Percentiles rank a stretch among this genome's conserved stretches.
These are phyloP conservation scores for Trypanosoma theileri DNA, from an alignment of 208 protist genomes.

Conservation along the genomic window DNA sequence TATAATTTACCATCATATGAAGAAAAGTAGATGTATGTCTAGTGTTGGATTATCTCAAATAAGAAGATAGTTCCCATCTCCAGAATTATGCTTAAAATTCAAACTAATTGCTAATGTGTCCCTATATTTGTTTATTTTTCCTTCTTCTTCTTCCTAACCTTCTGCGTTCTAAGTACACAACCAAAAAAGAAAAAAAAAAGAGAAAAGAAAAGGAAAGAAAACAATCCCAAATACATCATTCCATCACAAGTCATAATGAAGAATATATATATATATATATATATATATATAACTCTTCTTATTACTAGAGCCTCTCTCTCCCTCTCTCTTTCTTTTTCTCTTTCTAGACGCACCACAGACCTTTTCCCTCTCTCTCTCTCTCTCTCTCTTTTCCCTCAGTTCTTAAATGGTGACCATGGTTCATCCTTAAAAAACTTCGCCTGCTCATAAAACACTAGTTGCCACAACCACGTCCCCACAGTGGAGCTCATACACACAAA, in stretches of 20 bases:
- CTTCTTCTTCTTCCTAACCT: not conserved
- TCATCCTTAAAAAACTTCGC: constrained; percentile 87
- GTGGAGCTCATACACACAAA: constrained; percentile 76
- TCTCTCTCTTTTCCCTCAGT: constrained; percentile 2
- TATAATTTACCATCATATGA: constrained; percentile 32
- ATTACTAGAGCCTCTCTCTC: no score
- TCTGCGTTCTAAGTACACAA: constrained; percentile 10
- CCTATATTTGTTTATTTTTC: not conserved
- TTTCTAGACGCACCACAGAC: not conserved
- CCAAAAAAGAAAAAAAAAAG: constrained; percentile 2
- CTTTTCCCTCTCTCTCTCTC: not conserved
- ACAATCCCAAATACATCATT: no score
- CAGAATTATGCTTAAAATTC: constrained; percentile 7
- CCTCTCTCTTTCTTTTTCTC: no score
- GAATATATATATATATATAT: no score
- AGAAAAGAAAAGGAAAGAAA: constrained; percentile 13
- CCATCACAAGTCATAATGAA: no score
- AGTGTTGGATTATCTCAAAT: not conserved
- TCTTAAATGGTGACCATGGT: constrained; percentile 69
- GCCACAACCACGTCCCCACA: constrained; percentile 65
- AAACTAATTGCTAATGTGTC: no score
- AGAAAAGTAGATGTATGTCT: not conserved
- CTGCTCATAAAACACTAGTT: constrained; percentile 73
- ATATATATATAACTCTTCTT: no score
- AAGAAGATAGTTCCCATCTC: not conserved